Evolutionary conservation across 257 asterid species (phyloP).

Genomic region (Scutellaria baicalensis): DNA sequence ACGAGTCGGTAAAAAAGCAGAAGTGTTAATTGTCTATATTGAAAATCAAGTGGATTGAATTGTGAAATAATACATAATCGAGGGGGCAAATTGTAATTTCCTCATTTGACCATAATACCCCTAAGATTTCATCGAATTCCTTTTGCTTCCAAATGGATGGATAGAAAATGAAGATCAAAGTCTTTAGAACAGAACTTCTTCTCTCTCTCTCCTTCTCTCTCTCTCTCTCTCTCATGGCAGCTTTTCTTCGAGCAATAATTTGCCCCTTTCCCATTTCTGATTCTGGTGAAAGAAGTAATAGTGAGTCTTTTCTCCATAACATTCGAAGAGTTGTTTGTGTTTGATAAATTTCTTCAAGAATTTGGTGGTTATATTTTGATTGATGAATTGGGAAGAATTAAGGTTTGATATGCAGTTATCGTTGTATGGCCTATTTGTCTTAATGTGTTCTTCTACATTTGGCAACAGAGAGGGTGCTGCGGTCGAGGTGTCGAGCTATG

Average conservation of each 20-base stretch:
- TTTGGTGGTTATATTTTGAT: not conserved
- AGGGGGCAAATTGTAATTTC: not conserved
- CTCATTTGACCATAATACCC: not conserved
- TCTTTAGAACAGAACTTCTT: too few species aligned
- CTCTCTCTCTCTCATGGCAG: conserved; percentile 17
- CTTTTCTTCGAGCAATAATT: conserved; percentile 25
- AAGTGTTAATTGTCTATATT: too few species aligned
- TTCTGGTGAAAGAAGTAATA: conserved; percentile 13
- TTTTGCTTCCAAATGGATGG: conserved; percentile 6
- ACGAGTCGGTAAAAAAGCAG: too few species aligned
- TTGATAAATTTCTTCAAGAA: not conserved
- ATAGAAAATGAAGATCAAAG: not conserved
- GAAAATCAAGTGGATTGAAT: too few species aligned
- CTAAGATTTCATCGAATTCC: not conserved
- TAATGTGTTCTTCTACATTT: too few species aligned
- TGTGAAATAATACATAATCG: not conserved
- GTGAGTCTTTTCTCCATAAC: conserved; percentile 14
- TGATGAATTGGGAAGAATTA: not conserved
- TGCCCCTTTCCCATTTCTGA: conserved; percentile 18
- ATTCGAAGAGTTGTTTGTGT: not conserved
- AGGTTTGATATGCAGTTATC: not conserved
- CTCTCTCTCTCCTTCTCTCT: too few species aligned
- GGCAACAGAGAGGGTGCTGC: conserved; percentile 29
- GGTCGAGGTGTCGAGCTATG: conserved; percentile 21
- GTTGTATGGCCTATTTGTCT: too few species aligned